Evolutionary conservation across 805 yeast genomes (phyloP).

Genomic region (Pichia phayaonensis): DNA sequence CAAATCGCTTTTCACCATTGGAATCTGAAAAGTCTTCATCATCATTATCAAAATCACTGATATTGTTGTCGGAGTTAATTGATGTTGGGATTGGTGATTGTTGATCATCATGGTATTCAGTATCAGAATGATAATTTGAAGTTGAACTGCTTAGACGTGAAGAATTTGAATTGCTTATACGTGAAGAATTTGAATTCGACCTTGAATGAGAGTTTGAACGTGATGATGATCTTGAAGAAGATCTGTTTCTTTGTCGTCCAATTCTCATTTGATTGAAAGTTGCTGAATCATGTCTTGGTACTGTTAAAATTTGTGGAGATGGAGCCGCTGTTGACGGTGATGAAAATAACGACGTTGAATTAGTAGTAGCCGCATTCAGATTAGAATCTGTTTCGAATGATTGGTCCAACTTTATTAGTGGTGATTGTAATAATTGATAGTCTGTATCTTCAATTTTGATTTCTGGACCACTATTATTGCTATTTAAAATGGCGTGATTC

Average conservation of each 20-base stretch:
- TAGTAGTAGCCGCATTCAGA: not conserved
- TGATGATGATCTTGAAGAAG: conserved; percentile 22
- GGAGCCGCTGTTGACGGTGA: not conserved
- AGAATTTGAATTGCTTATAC: not conserved
- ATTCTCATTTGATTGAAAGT: conserved; percentile 25
- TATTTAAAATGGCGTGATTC: conserved; percentile 11
- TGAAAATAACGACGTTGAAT: not conserved
- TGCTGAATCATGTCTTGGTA: not conserved
- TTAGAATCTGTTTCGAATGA: not conserved
- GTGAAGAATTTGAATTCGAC: not conserved
- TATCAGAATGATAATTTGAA: conserved; percentile 7
- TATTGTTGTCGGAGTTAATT: conserved; percentile 4
- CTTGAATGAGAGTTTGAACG: conserved; percentile 18
- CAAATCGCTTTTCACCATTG: conserved; percentile 57
- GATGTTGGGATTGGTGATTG: not conserved
- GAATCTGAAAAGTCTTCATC: conserved; percentile 34
- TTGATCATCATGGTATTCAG: not conserved
- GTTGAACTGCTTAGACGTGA: not conserved
- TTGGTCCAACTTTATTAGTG: not conserved
- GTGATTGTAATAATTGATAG: not conserved
- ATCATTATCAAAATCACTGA: conserved; percentile 9
- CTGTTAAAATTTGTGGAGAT: not conserved
- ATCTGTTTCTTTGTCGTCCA: conserved; percentile 33
- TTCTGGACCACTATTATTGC: conserved; percentile 15
- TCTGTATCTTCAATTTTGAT: conserved; percentile 21